Conservation (phyloP, 139 green algal species). For the Astrephomene gubernaculifera region DNA sequence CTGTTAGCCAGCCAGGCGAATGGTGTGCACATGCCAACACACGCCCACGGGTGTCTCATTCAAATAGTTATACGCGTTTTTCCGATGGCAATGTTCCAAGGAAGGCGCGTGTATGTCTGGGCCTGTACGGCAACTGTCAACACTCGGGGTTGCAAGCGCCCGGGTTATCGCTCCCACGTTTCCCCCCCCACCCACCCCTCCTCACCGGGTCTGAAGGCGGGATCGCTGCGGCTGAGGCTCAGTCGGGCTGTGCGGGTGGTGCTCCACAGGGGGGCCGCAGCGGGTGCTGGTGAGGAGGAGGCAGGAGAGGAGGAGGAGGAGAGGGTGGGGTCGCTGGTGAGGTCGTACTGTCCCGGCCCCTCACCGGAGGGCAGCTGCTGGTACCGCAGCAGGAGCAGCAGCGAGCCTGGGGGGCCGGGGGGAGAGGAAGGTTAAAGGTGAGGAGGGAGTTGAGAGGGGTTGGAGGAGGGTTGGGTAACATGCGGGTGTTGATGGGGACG, state of each 20-base stretch:
- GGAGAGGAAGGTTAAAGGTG: neutral
- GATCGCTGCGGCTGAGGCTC: neutral
- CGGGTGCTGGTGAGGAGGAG: neutral
- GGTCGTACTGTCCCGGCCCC: conserved; percentile 7
- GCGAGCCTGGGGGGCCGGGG: neutral
- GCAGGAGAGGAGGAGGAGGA: no score
- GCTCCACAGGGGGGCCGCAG: neutral
- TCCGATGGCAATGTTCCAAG: no score
- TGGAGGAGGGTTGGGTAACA: neutral
- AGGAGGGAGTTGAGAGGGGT: neutral
- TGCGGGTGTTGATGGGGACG: neutral
- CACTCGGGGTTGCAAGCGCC: no score
- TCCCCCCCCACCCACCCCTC: neutral
- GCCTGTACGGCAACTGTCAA: no score
- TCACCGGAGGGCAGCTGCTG: conserved; percentile 12
- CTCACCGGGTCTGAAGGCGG: conserved; percentile 21
- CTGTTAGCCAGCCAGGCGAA: no score
- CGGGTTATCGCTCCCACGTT: no score
- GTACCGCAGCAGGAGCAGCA: conserved; percentile 13
- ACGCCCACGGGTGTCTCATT: no score
- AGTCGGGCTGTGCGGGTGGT: neutral
- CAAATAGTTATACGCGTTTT: no score
- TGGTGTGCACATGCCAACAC: no score
- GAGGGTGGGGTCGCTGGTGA: neutral
- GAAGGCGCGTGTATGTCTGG: no score